Conservation (phyloP, 2,329 filamentous ascomycete genomes). For the Fusarium sp. region DNA sequence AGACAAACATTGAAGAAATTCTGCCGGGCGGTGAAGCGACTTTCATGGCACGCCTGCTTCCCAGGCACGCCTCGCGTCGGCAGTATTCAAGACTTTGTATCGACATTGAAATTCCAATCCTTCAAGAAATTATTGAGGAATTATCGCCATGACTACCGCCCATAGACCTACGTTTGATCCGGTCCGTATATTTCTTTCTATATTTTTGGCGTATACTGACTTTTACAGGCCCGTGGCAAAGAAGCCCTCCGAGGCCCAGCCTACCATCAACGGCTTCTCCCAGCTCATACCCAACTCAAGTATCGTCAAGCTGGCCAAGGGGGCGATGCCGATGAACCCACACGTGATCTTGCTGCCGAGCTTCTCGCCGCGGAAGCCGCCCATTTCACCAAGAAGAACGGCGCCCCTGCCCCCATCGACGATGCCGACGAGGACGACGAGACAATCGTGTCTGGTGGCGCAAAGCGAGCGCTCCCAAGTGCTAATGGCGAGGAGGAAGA, state of each 20-base stretch:
- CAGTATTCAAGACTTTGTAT: not conserved
- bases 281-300: constrained; percentile 94
- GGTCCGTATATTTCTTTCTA: constrained; percentile 61
- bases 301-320: constrained; percentile 89
- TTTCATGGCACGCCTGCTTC: constrained; percentile 17
- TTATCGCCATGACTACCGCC: constrained; percentile 70
- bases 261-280: constrained; percentile 95
- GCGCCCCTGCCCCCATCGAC: constrained; percentile 58
- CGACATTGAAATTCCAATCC: constrained; percentile 1
- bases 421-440: constrained; percentile 65
- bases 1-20: constrained; percentile 52
- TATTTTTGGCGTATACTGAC: constrained; percentile 42
- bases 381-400: constrained; percentile 86
- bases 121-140: constrained; percentile 1
- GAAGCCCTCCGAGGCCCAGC: constrained; percentile 92
- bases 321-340: constrained; percentile 74
- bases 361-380: constrained; percentile 88
- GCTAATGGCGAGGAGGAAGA: constrained; percentile 64
- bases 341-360: constrained; percentile 87
- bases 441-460: constrained; percentile 52
- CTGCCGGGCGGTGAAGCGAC: constrained; percentile 63
- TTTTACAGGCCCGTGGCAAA: constrained; percentile 83
- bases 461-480: constrained; percentile 69
- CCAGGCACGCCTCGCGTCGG: constrained; percentile 11
- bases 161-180: constrained; percentile 96